Evolutionary conservation across 306 rosid species (phyloP).

Genomic region (Biancaea sappan): DNA sequence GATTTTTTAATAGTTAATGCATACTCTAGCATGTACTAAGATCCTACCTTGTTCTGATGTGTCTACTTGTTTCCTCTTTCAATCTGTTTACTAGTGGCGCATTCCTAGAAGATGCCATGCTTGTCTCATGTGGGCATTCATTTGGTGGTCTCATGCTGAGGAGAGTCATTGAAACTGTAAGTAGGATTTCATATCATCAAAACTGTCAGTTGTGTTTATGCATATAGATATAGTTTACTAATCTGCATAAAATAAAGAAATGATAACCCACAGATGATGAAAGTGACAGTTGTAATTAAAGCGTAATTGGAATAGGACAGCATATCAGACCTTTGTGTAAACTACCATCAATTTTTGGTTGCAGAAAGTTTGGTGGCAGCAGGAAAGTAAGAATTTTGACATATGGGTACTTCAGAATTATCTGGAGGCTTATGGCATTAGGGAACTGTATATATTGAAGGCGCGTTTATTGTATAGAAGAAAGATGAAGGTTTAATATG

Average conservation of each 20-base stretch:
- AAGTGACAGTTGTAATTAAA: slow-evolving; percentile 24
- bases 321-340: slow-evolving; percentile 4
- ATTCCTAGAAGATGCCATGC: slow-evolving; percentile 93
- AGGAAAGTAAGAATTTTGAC: background rate
- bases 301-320: slow-evolving; percentile 3
- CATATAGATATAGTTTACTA: slow-evolving; percentile 13
- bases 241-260: slow-evolving; percentile 28
- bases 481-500: background rate
- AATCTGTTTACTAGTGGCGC: slow-evolving; percentile 60
- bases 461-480: background rate
- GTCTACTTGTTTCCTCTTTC: slow-evolving; percentile 11
- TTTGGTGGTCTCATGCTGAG: slow-evolving; percentile 96
- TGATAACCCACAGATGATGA: slow-evolving; percentile 10
- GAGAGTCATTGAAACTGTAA: slow-evolving; percentile 89
- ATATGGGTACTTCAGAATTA: slow-evolving; percentile 26
- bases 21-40: slow-evolving; percentile 16
- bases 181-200: slow-evolving; percentile 39
- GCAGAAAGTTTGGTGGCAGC: slow-evolving; percentile 18
- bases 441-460: slow-evolving; percentile 5
- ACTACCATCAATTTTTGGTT: slow-evolving; percentile 18
- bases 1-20: background rate
- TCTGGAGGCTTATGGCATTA: slow-evolving; percentile 3
- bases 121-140: slow-evolving; percentile 97
- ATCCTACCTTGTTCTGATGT: slow-evolving; percentile 34
- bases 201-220: slow-evolving; percentile 20